A percentile compares a stretch with the other conserved stretches of the same genome.
Evolutionary conservation across 371 early-diverging fungal species (phyloP).

Genomic region (Thermomucor indicae-seudaticae): DNA sequence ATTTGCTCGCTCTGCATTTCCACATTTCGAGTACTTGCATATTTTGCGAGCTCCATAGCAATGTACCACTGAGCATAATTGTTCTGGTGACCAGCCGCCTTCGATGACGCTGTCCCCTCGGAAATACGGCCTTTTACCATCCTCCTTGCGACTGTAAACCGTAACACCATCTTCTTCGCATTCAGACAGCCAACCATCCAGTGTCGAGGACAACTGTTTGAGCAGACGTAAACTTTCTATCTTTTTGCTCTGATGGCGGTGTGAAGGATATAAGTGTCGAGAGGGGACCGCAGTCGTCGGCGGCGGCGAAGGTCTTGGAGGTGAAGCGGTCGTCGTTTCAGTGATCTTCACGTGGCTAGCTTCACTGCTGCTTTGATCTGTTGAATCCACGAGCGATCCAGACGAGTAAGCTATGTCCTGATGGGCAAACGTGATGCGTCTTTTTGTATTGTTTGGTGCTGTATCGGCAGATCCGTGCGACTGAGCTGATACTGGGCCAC

Average conservation of each 20-base stretch:
- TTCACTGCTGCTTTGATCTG: not conserved
- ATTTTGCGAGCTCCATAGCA: conserved; percentile 41
- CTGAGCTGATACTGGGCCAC: not conserved
- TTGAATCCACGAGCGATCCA: conserved; percentile 1
- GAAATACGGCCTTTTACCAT: conserved; percentile 26
- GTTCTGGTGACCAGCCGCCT: conserved; percentile 54
- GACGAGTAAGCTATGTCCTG: conserved; percentile 16
- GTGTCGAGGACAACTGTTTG: conserved; percentile 13
- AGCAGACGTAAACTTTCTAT: conserved; percentile 8
- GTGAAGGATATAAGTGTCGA: conserved; percentile 14
- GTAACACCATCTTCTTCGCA: conserved; percentile 6
- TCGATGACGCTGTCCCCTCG: conserved; percentile 50
- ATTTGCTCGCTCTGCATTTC: too few relatives aligned
- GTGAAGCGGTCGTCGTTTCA: not conserved
- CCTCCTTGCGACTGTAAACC: not conserved
- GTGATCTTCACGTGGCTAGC: not conserved
- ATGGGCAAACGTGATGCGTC: conserved; percentile 34
- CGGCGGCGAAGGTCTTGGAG: conserved; percentile 2
- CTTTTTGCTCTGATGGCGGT: conserved; percentile 18
- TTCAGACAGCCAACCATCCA: conserved; percentile 12
- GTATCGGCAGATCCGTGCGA: not conserved
- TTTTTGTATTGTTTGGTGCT: conserved; percentile 11
- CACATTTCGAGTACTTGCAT: too few relatives aligned
- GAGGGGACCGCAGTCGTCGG: not conserved
- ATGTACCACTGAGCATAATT: conserved; percentile 41